Conservation (phyloP, 257 asterid genomes). For the Orobanche coerulescens region DNA sequence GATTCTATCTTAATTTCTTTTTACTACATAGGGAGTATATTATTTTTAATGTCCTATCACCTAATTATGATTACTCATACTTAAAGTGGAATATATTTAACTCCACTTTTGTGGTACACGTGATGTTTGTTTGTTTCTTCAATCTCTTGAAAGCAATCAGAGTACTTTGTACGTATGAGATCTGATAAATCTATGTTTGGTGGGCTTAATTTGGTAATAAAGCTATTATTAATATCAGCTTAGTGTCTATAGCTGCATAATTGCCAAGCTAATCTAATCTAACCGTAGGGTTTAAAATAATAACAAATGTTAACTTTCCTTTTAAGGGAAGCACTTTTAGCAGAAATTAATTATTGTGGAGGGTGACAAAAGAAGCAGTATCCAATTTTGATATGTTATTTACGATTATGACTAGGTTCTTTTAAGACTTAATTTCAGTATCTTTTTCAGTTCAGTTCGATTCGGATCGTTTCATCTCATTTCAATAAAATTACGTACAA, state of each 20-base stretch:
- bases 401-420: no score
- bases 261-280: constrained; percentile 24
- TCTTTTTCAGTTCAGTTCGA: no score
- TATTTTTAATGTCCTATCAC: constrained; percentile 5
- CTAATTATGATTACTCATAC: not conserved
- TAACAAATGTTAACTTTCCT: constrained; percentile 23
- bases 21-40: no score
- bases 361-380: constrained; percentile 6
- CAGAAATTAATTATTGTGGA: constrained; percentile 9
- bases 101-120: not conserved
- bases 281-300: constrained; percentile 2
- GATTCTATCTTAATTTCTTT: not conserved
- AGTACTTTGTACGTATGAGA: not conserved
- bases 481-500: no score
- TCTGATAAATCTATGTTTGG: not conserved
- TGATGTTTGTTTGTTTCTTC: not conserved
- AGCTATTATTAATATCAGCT: constrained; percentile 11
- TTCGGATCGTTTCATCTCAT: no score
- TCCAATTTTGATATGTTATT: no score
- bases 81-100: not conserved
- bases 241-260: constrained; percentile 12
- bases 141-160: not conserved
- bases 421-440: no score
- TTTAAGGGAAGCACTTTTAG: constrained; percentile 23
- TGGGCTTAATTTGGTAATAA: constrained; percentile 21